Conservation (phyloP, 2,329 filamentous ascomycete genomes). For the Fusarium nelsonii region DNA sequence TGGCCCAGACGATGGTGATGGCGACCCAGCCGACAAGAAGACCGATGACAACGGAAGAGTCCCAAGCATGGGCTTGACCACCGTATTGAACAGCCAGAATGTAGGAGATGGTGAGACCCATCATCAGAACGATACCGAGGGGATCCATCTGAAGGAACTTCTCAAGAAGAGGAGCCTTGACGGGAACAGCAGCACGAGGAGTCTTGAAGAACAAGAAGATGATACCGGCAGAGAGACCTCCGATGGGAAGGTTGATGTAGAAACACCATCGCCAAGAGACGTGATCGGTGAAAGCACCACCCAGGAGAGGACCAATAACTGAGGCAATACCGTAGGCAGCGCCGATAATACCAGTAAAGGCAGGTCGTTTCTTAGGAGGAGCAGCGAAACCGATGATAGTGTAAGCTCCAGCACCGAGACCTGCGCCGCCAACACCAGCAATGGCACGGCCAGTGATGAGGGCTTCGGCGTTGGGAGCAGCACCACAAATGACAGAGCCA, state of each 20-base stretch:
- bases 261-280: slow-evolving; percentile 58
- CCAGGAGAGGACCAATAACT: slow-evolving; percentile 54
- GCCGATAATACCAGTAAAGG: slow-evolving; percentile 56
- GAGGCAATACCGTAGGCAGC: slow-evolving; percentile 54
- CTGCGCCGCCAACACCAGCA: slow-evolving; percentile 62
- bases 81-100: slow-evolving; percentile 64
- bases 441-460: slow-evolving; percentile 66
- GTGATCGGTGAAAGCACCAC: slow-evolving; percentile 55
- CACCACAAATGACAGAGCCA: slow-evolving; percentile 64
- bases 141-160: slow-evolving; percentile 64
- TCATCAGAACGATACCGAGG: slow-evolving; percentile 58
- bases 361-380: slow-evolving; percentile 52
- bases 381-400: slow-evolving; percentile 63
- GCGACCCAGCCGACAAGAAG: slow-evolving; percentile 57
- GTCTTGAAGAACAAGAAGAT: slow-evolving; percentile 59
- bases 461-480: slow-evolving; percentile 60
- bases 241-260: slow-evolving; percentile 57
- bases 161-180: slow-evolving; percentile 54
- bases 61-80: slow-evolving; percentile 59
- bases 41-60: slow-evolving; percentile 56
- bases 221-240: slow-evolving; percentile 52
- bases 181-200: slow-evolving; percentile 55
- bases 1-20: slow-evolving; percentile 52
- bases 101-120: slow-evolving; percentile 58
- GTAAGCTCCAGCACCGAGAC: slow-evolving; percentile 62